Evolutionary conservation across 306 rosid genomes (phyloP).

Genomic region (Lablab purpureus): DNA sequence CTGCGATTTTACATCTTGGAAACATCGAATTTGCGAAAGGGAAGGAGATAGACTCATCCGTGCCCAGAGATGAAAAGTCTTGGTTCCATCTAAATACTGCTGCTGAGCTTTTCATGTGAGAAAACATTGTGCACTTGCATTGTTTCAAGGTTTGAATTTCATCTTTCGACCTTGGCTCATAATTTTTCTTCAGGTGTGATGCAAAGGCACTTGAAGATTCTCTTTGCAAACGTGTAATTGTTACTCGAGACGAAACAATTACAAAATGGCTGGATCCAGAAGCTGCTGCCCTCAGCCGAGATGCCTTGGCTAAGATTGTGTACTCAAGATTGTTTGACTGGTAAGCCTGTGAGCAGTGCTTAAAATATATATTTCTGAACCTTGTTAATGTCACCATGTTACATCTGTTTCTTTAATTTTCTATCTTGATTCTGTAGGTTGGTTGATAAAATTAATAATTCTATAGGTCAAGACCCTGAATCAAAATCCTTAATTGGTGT

Average conservation of each 20-base stretch:
- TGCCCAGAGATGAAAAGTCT: constrained; percentile 82
- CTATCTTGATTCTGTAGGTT: constrained; percentile 70
- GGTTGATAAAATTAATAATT: constrained; percentile 77
- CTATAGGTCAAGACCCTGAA: constrained; percentile 91
- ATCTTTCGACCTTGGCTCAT: constrained; percentile 35
- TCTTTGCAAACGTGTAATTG: constrained; percentile 93
- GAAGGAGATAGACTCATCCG: constrained; percentile 81
- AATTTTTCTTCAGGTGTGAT: constrained; percentile 73
- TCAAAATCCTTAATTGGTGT: constrained; percentile 90
- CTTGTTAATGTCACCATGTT: constrained; percentile 36
- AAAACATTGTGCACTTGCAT: constrained; percentile 30
- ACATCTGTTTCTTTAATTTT: constrained; percentile 20
- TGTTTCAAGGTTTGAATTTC: constrained; percentile 40
- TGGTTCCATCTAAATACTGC: constrained; percentile 74
- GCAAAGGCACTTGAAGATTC: constrained; percentile 88
- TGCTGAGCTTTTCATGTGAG: constrained; percentile 86
- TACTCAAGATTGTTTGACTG: constrained; percentile 92
- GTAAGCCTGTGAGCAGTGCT: constrained; percentile 55
- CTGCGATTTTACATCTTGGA: constrained; percentile 87
- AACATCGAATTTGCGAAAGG: constrained; percentile 85
- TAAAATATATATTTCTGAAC: constrained; percentile 29
- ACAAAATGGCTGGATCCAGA: constrained; percentile 92
- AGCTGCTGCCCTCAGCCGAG: constrained; percentile 86
- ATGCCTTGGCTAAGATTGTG: constrained; percentile 86
- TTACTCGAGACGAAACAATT: constrained; percentile 93